phyloP scores from a whole-genome alignment of 148 eudicot genomes.

The Drosera capensis region DNA sequence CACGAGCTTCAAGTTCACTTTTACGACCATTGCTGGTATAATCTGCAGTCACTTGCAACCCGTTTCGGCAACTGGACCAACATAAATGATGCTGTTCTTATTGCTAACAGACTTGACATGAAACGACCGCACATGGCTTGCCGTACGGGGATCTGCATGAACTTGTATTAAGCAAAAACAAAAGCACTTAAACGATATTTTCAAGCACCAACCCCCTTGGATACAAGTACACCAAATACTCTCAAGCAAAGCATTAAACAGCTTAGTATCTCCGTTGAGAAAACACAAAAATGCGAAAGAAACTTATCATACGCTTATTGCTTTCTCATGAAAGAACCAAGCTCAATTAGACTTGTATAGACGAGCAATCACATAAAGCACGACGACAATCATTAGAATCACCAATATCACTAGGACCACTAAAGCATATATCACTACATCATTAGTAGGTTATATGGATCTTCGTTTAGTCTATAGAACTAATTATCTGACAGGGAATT shows the following conservation, averaged over 20 bases:
- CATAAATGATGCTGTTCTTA: constrained; percentile 12
- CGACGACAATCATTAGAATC: no score
- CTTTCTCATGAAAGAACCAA: no score
- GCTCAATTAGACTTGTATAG: no score
- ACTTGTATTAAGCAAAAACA: background rate
- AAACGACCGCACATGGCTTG: constrained; percentile 19
- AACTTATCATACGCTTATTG: no score
- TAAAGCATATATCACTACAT: background rate
- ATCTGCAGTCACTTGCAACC: constrained; percentile 4
- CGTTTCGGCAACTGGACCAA: constrained; percentile 5
- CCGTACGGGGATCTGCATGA: background rate
- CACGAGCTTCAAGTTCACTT: constrained; percentile 5
- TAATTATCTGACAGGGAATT: background rate
- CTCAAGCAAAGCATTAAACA: no score
- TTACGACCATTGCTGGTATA: no score
- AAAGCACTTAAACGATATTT: background rate
- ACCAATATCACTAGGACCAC: background rate
- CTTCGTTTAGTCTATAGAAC: background rate
- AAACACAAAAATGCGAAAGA: no score
- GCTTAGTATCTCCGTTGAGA: no score
- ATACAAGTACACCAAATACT: background rate
- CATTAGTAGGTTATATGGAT: background rate
- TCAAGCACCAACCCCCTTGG: background rate
- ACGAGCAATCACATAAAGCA: no score
- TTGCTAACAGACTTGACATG: constrained; percentile 11